A percentile compares a stretch with the other conserved stretches of the same genome.
Evolutionary conservation across 352 stramenopile genomes (phyloP).

Genomic region (Pythium aphanidermatum): DNA sequence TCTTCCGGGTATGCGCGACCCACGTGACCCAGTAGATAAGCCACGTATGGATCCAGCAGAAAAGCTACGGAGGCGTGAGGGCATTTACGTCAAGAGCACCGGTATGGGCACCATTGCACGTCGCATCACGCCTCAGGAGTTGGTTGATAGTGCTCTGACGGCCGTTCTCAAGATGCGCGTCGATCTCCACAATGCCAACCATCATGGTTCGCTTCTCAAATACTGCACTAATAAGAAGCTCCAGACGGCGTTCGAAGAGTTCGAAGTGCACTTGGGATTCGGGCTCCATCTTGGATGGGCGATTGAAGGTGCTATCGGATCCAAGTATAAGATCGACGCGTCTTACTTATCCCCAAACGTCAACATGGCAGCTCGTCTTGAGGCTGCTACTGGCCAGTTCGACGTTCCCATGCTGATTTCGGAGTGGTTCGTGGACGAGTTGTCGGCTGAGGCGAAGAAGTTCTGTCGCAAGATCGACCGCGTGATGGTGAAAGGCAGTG

Average conservation of each 20-base stretch:
- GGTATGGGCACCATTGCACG: slow-evolving; percentile 36
- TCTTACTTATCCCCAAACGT: slow-evolving; percentile 97
- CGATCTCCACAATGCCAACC: slow-evolving; percentile 92
- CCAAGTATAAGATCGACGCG: slow-evolving; percentile 97
- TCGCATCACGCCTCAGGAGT: slow-evolving; percentile 54
- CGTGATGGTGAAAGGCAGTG: slow-evolving; percentile 96
- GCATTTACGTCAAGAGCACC: slow-evolving; percentile 60
- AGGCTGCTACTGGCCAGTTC: slow-evolving; percentile 95
- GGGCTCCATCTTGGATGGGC: slow-evolving; percentile 97
- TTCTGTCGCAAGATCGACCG: slow-evolving; percentile 94
- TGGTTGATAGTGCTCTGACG: slow-evolving; percentile 94
- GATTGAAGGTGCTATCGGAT: slow-evolving; percentile 97
- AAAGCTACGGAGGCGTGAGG: slow-evolving; percentile 50
- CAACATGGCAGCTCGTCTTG: slow-evolving; percentile 96
- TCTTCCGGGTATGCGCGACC: slow-evolving; percentile 78
- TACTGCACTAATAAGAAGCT: slow-evolving; percentile 85
- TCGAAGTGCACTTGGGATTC: slow-evolving; percentile 94
- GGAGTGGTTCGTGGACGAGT: slow-evolving; percentile 92
- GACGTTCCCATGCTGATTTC: slow-evolving; percentile 93
- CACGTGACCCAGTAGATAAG: slow-evolving; percentile 66
- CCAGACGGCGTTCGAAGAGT: slow-evolving; percentile 80
- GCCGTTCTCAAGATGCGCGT: slow-evolving; percentile 97
- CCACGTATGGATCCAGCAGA: slow-evolving; percentile 59
- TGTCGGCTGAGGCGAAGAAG: slow-evolving; percentile 79
- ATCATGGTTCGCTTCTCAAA: slow-evolving; percentile 68